A percentile compares a stretch with the other conserved stretches of the same genome.
Evolutionary conservation across 441 rosid species (phyloP).

Genomic region (Lepidium campestre): DNA sequence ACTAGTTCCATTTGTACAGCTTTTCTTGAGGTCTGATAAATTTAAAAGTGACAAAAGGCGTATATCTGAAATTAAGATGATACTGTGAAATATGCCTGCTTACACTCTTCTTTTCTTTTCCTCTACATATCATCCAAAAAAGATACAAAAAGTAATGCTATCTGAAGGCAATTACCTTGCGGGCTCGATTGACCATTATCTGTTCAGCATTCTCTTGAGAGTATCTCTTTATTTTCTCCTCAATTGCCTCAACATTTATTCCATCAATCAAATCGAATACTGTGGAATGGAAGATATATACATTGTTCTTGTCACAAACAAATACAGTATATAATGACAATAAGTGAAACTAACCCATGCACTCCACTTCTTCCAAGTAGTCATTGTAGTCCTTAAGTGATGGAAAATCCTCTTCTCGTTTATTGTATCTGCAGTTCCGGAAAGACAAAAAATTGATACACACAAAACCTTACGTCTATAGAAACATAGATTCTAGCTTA

Average conservation of each 20-base stretch:
- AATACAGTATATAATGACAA: neutral
- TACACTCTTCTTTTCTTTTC: neutral
- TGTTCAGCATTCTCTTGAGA: conserved; percentile 83
- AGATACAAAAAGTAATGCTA: neutral
- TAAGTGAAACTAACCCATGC: conserved; percentile 60
- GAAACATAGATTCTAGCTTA: neutral
- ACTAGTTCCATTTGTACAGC: neutral
- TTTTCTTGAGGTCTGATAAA: neutral
- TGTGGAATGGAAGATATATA: conserved; percentile 24
- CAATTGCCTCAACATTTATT: conserved; percentile 58
- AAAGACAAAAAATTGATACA: neutral
- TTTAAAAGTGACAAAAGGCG: neutral
- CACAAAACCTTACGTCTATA: neutral
- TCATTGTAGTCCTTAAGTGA: conserved; percentile 78
- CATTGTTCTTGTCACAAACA: conserved; percentile 1
- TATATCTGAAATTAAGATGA: neutral
- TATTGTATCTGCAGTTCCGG: conserved; percentile 55
- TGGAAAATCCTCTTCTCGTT: conserved; percentile 80
- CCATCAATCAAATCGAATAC: conserved; percentile 75
- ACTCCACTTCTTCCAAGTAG: conserved; percentile 94
- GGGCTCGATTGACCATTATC: conserved; percentile 76
- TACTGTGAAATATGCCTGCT: neutral
- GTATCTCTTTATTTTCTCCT: conserved; percentile 66
- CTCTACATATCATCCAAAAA: neutral
- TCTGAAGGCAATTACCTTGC: conserved; percentile 44